A percentile compares a stretch with the other conserved stretches of the same genome.
These are phyloP conservation scores for Oryza meyeriana DNA, from an alignment of 176 grass and related monocot species.

Conservation along the genomic window DNA sequence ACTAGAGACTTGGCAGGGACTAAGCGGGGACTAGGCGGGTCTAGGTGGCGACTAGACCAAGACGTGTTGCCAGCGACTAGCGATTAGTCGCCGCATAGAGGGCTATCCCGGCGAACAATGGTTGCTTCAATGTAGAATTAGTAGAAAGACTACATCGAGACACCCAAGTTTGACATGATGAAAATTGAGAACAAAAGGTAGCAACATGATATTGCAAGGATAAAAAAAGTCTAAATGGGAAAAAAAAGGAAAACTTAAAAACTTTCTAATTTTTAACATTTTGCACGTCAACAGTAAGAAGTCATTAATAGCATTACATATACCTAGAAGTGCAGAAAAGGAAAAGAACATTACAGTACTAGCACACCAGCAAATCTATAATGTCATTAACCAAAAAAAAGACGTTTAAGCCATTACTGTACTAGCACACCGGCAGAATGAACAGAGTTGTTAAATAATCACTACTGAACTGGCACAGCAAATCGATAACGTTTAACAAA, in stretches of 20 bases:
- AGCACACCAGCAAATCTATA: not conserved
- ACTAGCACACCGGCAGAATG: too few species aligned
- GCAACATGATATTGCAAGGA: not conserved
- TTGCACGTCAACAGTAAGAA: slow-evolving; percentile 11
- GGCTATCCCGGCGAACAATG: too few species aligned
- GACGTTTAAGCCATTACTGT: too few species aligned
- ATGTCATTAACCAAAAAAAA: slow-evolving; percentile 7
- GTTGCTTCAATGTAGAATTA: not conserved
- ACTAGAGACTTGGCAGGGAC: too few species aligned
- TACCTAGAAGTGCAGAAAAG: not conserved
- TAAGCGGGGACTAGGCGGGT: too few species aligned
- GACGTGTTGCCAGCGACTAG: too few species aligned
- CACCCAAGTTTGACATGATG: not conserved
- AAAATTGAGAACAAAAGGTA: not conserved
- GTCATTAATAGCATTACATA: slow-evolving; percentile 10
- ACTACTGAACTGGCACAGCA: not conserved
- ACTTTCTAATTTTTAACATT: not conserved
- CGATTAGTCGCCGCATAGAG: too few species aligned
- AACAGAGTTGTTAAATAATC: too few species aligned
- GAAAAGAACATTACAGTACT: not conserved
- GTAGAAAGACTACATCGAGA: not conserved
- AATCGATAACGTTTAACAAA: too few species aligned
- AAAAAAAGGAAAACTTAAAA: not conserved
- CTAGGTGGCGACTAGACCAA: too few species aligned
- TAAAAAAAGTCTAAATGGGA: slow-evolving; percentile 8